Evolutionary conservation across 2,329 filamentous ascomycete genomes (phyloP).

Genomic region (Monilinia aucupariae): DNA sequence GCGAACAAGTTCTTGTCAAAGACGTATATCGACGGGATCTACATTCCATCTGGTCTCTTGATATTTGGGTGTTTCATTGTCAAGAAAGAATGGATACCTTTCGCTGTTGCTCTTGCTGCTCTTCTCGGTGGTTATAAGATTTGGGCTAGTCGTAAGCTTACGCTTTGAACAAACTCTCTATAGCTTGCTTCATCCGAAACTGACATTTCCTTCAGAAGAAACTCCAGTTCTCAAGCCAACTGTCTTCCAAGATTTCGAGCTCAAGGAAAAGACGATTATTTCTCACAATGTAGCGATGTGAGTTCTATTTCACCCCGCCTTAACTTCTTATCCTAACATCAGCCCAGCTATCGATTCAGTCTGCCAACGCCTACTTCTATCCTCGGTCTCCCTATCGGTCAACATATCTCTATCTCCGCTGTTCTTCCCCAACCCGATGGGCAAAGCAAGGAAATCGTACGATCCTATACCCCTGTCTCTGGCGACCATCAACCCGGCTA

Average conservation of each 20-base stretch:
- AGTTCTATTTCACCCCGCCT: constrained; percentile 23
- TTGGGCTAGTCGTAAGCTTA: constrained; percentile 60
- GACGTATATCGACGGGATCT: constrained; percentile 71
- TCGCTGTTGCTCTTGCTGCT: constrained; percentile 62
- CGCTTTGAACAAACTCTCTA: not conserved
- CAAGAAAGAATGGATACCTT: constrained; percentile 71
- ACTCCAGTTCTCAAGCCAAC: constrained; percentile 82
- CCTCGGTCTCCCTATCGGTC: constrained; percentile 93
- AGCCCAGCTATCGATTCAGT: constrained; percentile 78
- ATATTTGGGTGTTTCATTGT: constrained; percentile 70
- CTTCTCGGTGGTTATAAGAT: constrained; percentile 67
- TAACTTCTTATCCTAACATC: constrained; percentile 6
- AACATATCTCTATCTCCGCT: constrained; percentile 95
- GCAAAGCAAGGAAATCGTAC: constrained; percentile 74
- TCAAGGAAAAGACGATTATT: constrained; percentile 90
- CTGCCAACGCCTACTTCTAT: constrained; percentile 73
- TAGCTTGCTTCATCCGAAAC: not conserved
- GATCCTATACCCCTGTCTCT: constrained; percentile 88
- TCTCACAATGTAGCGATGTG: constrained; percentile 98
- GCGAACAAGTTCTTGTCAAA: constrained; percentile 39
- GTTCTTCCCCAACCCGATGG: constrained; percentile 61
- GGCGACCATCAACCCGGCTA: constrained; percentile 84
- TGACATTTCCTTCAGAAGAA: constrained; percentile 48
- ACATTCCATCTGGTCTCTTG: constrained; percentile 75
- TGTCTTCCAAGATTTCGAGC: constrained; percentile 84